phyloP scores from a whole-genome alignment of 805 yeast species.

The Candida succiphila region DNA sequence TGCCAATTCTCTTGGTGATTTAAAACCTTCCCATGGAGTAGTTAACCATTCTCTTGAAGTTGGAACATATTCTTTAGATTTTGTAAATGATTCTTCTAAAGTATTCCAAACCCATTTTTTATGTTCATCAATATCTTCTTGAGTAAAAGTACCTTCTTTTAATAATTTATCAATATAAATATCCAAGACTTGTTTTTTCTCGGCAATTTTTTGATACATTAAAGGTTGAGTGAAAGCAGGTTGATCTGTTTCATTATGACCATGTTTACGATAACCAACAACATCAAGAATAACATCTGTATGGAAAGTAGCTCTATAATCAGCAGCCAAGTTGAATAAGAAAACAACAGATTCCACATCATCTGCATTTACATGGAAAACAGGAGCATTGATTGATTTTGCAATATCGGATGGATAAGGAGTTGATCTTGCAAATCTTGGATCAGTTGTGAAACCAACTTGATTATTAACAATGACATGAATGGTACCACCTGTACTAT shows the following conservation, averaged over 20 bases:
- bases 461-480: slow-evolving; percentile 96
- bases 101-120: slow-evolving; percentile 96
- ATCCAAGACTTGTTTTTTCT: slow-evolving; percentile 83
- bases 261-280: slow-evolving; percentile 97
- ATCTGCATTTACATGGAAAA: slow-evolving; percentile 98
- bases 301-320: slow-evolving; percentile 96
- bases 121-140: slow-evolving; percentile 89
- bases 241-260: slow-evolving; percentile 99
- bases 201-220: slow-evolving; percentile 87
- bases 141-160: slow-evolving; percentile 80
- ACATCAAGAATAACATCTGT: slow-evolving; percentile 93
- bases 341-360: slow-evolving; percentile 91
- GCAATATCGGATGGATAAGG: slow-evolving; percentile 98
- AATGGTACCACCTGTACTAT: slow-evolving; percentile 96
- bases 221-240: slow-evolving; percentile 98
- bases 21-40: slow-evolving; percentile 98
- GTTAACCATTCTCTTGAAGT: slow-evolving; percentile 96
- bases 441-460: slow-evolving; percentile 99
- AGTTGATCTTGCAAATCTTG: slow-evolving; percentile 94
- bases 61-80: slow-evolving; percentile 85
- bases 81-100: slow-evolving; percentile 81
- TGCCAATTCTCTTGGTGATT: slow-evolving; percentile 94
- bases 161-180: slow-evolving; percentile 73
- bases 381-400: slow-evolving; percentile 93
- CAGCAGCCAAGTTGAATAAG: slow-evolving; percentile 93